Evolutionary conservation across 805 yeast genomes (phyloP).

Genomic region (Komagataella ulmi): DNA sequence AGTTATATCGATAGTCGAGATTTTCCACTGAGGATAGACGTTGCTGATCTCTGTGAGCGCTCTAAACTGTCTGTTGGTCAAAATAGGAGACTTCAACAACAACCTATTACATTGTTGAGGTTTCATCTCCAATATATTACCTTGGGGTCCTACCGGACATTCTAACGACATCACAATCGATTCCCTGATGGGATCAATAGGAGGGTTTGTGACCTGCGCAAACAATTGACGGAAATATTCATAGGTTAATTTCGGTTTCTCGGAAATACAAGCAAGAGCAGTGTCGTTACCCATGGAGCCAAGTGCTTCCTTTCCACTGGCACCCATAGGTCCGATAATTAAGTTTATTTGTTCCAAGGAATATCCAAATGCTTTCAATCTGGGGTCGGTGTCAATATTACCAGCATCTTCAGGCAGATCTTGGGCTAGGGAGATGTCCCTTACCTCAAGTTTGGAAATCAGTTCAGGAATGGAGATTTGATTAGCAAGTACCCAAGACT

Average conservation of each 20-base stretch:
- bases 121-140: constrained; percentile 85
- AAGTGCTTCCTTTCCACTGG: constrained; percentile 82
- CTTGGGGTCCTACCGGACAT: constrained; percentile 98
- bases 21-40: constrained; percentile 81
- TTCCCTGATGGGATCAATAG: constrained; percentile 96
- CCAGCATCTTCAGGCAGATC: constrained; percentile 13
- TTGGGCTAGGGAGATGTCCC: constrained; percentile 16
- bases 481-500: constrained; percentile 84
- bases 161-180: constrained; percentile 94
- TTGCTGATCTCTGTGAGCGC: constrained; percentile 62
- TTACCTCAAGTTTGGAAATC: constrained; percentile 37
- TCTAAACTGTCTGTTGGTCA: constrained; percentile 56
- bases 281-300: constrained; percentile 99
- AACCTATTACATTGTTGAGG: constrained; percentile 86
- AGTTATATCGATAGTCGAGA: constrained; percentile 75
- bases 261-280: constrained; percentile 87
- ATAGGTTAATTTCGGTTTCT: constrained; percentile 80
- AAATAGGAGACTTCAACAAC: constrained; percentile 69
- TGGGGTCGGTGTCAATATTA: constrained; percentile 64
- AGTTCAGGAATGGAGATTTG: constrained; percentile 76
- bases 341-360: constrained; percentile 85
- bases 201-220: constrained; percentile 98
- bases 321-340: constrained; percentile 86
- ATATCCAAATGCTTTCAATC: constrained; percentile 80
- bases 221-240: constrained; percentile 93